Conservation (phyloP, 805 yeast genomes). For the Yarrowia bubula region DNA sequence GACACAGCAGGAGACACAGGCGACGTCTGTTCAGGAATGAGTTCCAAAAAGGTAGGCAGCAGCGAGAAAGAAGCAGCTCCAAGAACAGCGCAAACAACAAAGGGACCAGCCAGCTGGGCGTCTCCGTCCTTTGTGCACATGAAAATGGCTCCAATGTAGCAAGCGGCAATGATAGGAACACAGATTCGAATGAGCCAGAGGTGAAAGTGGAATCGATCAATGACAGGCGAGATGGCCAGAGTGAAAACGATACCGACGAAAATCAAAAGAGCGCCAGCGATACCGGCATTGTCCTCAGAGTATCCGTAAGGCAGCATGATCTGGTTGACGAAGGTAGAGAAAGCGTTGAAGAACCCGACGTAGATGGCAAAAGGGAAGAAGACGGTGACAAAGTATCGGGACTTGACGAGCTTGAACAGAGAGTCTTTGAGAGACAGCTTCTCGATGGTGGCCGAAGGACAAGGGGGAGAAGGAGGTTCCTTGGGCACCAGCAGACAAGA, state of each 20-base stretch:
- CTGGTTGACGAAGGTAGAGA: slow-evolving; percentile 37
- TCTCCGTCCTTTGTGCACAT: slow-evolving; percentile 33
- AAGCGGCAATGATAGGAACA: slow-evolving; percentile 36
- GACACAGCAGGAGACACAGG: slow-evolving; percentile 39
- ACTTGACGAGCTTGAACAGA: slow-evolving; percentile 29
- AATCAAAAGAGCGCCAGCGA: slow-evolving; percentile 39
- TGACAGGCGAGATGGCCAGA: slow-evolving; percentile 36
- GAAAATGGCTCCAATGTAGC: slow-evolving; percentile 38
- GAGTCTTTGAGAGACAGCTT: slow-evolving; percentile 34
- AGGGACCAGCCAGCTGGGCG: slow-evolving; percentile 37
- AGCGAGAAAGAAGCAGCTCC: slow-evolving; percentile 39
- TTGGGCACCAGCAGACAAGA: slow-evolving; percentile 33
- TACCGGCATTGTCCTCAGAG: slow-evolving; percentile 39
- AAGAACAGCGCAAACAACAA: slow-evolving; percentile 35
- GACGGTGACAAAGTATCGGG: slow-evolving; percentile 30
- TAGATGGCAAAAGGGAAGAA: slow-evolving; percentile 36
- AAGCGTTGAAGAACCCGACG: slow-evolving; percentile 40
- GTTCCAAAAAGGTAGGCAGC: slow-evolving; percentile 38
- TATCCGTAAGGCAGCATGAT: slow-evolving; percentile 40
- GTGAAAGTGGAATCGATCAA: slow-evolving; percentile 36
- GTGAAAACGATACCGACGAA: slow-evolving; percentile 38
- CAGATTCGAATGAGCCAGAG: slow-evolving; percentile 31
- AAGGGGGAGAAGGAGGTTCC: slow-evolving; percentile 37
- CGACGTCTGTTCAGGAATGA: slow-evolving; percentile 39
- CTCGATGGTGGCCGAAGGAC: slow-evolving; percentile 37